Evolutionary conservation across 495 filamentous ascomycete genomes (phyloP).

Genomic region (Trichocladium uniseriatum): DNA sequence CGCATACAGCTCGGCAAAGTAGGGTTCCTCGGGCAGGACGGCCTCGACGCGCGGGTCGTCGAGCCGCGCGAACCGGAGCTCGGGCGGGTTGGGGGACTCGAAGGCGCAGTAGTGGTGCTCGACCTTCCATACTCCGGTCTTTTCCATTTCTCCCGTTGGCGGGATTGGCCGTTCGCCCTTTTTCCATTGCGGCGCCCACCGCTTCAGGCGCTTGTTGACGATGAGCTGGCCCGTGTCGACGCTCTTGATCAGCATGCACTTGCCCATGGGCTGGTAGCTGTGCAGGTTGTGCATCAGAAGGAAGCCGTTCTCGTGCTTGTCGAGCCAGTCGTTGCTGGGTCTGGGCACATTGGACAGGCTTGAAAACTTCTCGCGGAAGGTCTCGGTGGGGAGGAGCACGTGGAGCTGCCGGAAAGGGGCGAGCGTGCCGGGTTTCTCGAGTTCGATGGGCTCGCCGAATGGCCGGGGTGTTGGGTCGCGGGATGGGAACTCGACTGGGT

Average conservation of each 20-base stretch:
- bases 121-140: not conserved
- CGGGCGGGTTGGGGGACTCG: no score
- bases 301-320: constrained; percentile 1
- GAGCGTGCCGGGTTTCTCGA: no score
- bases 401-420: not conserved
- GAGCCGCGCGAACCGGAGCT: constrained; percentile 8
- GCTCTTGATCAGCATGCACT: constrained; percentile 3
- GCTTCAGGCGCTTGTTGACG: constrained; percentile 3
- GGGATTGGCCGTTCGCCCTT: no score
- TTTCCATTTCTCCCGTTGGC: no score
- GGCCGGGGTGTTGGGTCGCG: no score
- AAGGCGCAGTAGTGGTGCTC: no score
- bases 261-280: not conserved
- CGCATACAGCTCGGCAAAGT: constrained; percentile 6
- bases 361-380: not conserved
- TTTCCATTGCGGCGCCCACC: not conserved
- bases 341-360: no score
- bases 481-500: no score
- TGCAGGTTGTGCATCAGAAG: constrained; percentile 2
- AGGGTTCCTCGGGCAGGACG: constrained; percentile 1
- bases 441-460: no score
- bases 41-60: not conserved
- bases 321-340: not conserved
- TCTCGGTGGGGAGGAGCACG: not conserved
- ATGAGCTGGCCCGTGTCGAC: not conserved